phyloP scores from a whole-genome alignment of 208 protist genomes.

The Tetramitus jugosus region DNA sequence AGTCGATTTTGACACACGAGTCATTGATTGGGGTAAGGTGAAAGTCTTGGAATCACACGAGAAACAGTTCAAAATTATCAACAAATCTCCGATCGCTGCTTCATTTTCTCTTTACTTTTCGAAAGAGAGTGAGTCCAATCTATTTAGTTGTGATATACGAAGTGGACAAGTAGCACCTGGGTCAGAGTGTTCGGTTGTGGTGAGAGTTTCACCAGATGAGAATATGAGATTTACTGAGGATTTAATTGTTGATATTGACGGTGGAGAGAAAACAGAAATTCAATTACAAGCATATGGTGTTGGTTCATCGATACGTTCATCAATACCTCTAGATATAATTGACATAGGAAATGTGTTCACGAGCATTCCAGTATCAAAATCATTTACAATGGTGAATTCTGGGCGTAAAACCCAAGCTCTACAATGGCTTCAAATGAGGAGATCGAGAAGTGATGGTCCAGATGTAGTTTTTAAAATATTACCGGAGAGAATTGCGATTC shows the following conservation, averaged over 20 bases:
- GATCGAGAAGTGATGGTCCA: too few relatives aligned
- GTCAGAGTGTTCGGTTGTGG: slow-evolving; percentile 36
- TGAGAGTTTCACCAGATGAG: slow-evolving; percentile 70
- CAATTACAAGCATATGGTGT: too few relatives aligned
- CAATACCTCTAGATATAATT: slow-evolving; percentile 42
- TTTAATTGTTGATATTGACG: slow-evolving; percentile 52
- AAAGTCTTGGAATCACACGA: slow-evolving; percentile 49
- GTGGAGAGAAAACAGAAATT: too few relatives aligned
- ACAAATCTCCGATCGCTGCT: slow-evolving; percentile 71
- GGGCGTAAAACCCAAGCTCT: slow-evolving; percentile 71
- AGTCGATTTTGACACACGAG: slow-evolving; percentile 49
- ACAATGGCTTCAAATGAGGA: too few relatives aligned
- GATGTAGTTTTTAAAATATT: slow-evolving; percentile 58
- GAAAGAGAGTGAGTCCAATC: background rate
- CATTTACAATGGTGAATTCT: slow-evolving; percentile 70
- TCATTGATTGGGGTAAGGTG: slow-evolving; percentile 60
- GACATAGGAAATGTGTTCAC: slow-evolving; percentile 83
- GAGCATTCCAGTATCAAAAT: slow-evolving; percentile 41
- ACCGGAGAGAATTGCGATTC: slow-evolving; percentile 65
- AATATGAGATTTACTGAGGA: slow-evolving; percentile 65
- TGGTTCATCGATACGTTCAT: too few relatives aligned
- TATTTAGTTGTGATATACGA: background rate
- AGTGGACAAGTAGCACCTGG: slow-evolving; percentile 36
- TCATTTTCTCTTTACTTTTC: slow-evolving; percentile 37
- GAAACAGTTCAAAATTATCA: slow-evolving; percentile 50